A percentile compares a stretch with the other conserved stretches of the same genome.
Conservation (phyloP, 2,329 filamentous ascomycete species). For the Elsinoe batatas region DNA sequence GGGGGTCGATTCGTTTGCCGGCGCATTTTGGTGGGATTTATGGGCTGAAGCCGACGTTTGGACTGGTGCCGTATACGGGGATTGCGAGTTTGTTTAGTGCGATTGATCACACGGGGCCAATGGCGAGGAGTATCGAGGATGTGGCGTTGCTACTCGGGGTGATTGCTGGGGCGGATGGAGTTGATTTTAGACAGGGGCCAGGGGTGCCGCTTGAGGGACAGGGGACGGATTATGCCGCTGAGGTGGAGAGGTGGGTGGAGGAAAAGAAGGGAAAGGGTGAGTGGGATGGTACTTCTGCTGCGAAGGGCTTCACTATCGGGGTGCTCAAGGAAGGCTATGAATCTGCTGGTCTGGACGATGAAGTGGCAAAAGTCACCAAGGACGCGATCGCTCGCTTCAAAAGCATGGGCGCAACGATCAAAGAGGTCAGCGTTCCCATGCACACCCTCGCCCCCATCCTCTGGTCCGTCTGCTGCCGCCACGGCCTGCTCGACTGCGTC, state of each 20-base stretch:
- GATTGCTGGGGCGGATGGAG: slow-evolving; percentile 37
- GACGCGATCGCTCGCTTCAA: slow-evolving; percentile 31
- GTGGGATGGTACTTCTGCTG: slow-evolving; percentile 25
- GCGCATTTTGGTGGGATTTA: slow-evolving; percentile 21
- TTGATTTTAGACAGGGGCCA: slow-evolving; percentile 35
- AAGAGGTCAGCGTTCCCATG: slow-evolving; percentile 39
- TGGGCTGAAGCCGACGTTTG: slow-evolving; percentile 34
- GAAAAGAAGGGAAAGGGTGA: slow-evolving; percentile 21
- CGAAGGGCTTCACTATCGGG: slow-evolving; percentile 36
- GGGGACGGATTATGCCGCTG: slow-evolving; percentile 28
- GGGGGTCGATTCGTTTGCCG: slow-evolving; percentile 21
- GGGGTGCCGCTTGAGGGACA: slow-evolving; percentile 29
- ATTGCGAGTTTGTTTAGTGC: slow-evolving; percentile 32
- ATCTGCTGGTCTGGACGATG: slow-evolving; percentile 29
- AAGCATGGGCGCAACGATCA: slow-evolving; percentile 35
- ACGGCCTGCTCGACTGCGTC: slow-evolving; percentile 24
- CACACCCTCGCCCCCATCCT: slow-evolving; percentile 38
- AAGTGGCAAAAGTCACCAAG: slow-evolving; percentile 31
- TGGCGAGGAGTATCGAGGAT: slow-evolving; percentile 33
- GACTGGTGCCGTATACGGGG: slow-evolving; percentile 38
- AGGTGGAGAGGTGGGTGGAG: slow-evolving; percentile 22
- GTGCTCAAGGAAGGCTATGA: slow-evolving; percentile 38
- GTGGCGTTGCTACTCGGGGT: slow-evolving; percentile 31
- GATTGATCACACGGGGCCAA: slow-evolving; percentile 39
- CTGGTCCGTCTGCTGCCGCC: slow-evolving; percentile 35